Base-by-base conservation (phyloP, 352 stramenopile genomes). In the Plasmopara muralis region DNA sequence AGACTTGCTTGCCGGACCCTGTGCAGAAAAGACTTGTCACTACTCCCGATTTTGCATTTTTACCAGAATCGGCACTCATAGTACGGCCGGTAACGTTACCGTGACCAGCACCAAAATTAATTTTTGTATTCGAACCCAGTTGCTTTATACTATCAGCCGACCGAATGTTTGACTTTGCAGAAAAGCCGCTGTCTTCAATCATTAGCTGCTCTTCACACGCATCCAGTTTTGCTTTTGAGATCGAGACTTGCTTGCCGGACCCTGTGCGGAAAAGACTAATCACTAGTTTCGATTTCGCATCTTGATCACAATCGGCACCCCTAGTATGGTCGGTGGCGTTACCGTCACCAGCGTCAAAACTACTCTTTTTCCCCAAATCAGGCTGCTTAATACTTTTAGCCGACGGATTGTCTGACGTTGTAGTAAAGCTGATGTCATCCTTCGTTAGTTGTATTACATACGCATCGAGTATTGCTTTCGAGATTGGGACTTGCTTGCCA, bases 401-500 rank as follows among this genome's bases (percentile, higher is more conserved):
- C 20, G 20, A 25, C 20, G 1, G 20, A 25, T 3, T 25, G 20
- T 25, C 20, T 25, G 20, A 3, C 20, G 20, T 25, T 25, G 20
- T 25, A 25, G 20, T 25, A 25, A 25, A 25, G 20, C 20, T 25
- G 20, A 1, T 30, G 30, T 33, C 40, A 31, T 33, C 40, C 13
- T 37, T 14, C n/a, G 6, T 35, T 25, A 37, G 10, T 37, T 60
- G 57, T 10, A 34, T 47, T 14, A 66, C 52, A 28, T 69, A 69
- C 12, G 37, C 51, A 4, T 35, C 44, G 33, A 68, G 25, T 15
- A 30, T 47, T 9, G 35, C 46, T 29, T 55, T 57, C 13, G 60
- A 68, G 10, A 68, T 44, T 1, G 37, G 46, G 39, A 64, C 31
- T n/a, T 43, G 31, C 29, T 62, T 62, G 5, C 53, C 59, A 20